Base-by-base conservation (phyloP, 2,329 filamentous ascomycete genomes). In the Aspergillus udagawae region DNA sequence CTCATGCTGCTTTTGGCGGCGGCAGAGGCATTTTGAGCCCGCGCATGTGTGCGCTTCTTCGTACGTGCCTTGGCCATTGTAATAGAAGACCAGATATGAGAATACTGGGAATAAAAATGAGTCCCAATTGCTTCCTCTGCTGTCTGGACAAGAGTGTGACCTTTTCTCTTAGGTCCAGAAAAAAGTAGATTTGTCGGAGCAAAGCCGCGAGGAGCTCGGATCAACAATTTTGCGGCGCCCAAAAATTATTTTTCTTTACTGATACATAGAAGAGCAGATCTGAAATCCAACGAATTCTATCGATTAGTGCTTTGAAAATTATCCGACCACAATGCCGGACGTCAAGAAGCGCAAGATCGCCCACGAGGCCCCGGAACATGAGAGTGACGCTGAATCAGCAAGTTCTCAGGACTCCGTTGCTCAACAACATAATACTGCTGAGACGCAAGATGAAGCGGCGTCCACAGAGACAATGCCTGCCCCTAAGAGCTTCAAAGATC, bases 41-140 rank as follows among this genome's bases (percentile, higher is more conserved):
- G 86, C 54, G 87, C 76, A 75, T 96, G 92, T 59, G 92, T 96
- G 73, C 91, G 87, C 83, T 93, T 96, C 81, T 96, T 97, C 52
- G 86, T 86, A 69, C 91, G 82, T 77, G 83, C 83, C 74, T 87
- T 88, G 38, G 90, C 91, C 92, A 96, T 96, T 45, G 25, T 58
- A 38, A 53, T 20, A 56, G 29, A 56, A 27, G 14, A 50, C 52
- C 55, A 29, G 49, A 51, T 27, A 51, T 29, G 41, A 10, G 49
- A 23, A n/a, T 35, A 55, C 32, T 49, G 32, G 27, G 49, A 54
- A 53, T 47, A 49, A 54, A 56, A 54, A 45, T 44, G 53, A n/a
- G 5, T 20, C 27, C 12, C 21, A 57, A 50, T 57, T 52, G 32
- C 53, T 58, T 23, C 47, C 50, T 57, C 53, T 42, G 53, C 51